Percentiles rank a stretch among this genome's conserved stretches.
phyloP scores from a whole-genome alignment of 2,329 filamentous ascomycete genomes.

The Monosporascus sp. region DNA sequence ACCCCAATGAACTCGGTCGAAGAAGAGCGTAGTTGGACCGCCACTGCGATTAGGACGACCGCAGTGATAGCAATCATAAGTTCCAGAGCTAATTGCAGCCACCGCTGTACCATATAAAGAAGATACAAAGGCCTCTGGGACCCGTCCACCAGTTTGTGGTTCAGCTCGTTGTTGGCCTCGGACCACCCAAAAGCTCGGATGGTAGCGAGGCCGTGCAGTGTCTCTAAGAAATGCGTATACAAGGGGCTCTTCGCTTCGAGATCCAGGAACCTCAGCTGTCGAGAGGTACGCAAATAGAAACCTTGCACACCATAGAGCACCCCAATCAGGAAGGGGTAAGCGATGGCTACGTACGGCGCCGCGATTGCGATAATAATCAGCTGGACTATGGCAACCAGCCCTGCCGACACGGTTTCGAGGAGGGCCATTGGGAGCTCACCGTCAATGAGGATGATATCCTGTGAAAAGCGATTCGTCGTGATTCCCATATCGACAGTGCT shows the following conservation, averaged over 20 bases:
- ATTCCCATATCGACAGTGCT: too few species aligned
- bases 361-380: too few species aligned
- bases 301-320: not conserved
- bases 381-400: too few species aligned
- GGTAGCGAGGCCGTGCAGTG: constrained; percentile 35
- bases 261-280: not conserved
- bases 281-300: not conserved
- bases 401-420: too few species aligned
- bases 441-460: too few species aligned
- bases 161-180: constrained; percentile 24
- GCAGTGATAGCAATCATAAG: constrained; percentile 25
- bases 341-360: not conserved
- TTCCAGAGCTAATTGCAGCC: constrained; percentile 28
- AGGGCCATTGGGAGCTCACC: too few species aligned
- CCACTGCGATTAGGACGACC: not conserved
- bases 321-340: not conserved
- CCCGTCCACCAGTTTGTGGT: constrained; percentile 23
- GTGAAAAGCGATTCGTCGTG: too few species aligned
- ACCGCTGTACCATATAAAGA: constrained; percentile 27
- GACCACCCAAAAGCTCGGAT: constrained; percentile 43
- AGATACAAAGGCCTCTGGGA: constrained; percentile 31
- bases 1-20: not conserved
- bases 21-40: not conserved
- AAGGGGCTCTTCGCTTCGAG: not conserved
- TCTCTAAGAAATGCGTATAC: constrained; percentile 37